Evolutionary conservation across 2,329 filamentous ascomycete genomes (phyloP).

Genomic region (Fusarium graminum): DNA sequence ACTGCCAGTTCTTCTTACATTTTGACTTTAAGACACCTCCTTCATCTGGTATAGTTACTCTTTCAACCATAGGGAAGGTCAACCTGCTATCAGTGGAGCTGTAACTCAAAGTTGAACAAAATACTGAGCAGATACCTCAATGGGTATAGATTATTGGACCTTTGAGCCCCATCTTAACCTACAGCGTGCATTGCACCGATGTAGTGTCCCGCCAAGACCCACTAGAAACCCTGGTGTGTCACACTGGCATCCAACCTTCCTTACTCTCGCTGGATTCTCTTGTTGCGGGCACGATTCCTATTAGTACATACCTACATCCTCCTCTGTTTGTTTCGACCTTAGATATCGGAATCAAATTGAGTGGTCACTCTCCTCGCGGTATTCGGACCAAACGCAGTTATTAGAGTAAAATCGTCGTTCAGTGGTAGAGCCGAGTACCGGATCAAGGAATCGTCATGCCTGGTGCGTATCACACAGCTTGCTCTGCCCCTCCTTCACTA

Average conservation of each 20-base stretch:
- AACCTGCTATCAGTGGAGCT: conserved; percentile 13
- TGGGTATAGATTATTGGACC: conserved; percentile 20
- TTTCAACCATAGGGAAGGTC: background rate
- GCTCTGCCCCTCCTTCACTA: conserved; percentile 33
- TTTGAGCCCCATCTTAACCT: conserved; percentile 7
- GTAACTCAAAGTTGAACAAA: conserved; percentile 6
- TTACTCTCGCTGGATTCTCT: conserved; percentile 25
- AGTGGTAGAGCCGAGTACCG: conserved; percentile 1
- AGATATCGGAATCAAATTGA: background rate
- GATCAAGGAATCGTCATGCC: conserved; percentile 36
- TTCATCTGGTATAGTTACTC: conserved; percentile 18
- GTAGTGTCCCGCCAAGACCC: conserved; percentile 23
- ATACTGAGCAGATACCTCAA: conserved; percentile 39
- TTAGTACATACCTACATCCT: conserved; percentile 7
- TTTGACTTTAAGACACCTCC: conserved; percentile 10
- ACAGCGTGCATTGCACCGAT: conserved; percentile 31
- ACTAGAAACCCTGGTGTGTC: conserved; percentile 37
- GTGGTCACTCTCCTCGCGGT: background rate
- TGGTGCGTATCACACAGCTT: conserved; percentile 40
- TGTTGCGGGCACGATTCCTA: conserved; percentile 29
- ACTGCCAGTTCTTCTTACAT: background rate
- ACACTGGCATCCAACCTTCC: conserved; percentile 36
- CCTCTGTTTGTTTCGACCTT: conserved; percentile 9
- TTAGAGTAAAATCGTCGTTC: background rate
- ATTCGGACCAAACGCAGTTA: background rate